Evolutionary conservation across 78 protist genomes (phyloP), one percentile per base, ranked within the genome.

Genomic region (Emiliania huxleyi): DNA sequence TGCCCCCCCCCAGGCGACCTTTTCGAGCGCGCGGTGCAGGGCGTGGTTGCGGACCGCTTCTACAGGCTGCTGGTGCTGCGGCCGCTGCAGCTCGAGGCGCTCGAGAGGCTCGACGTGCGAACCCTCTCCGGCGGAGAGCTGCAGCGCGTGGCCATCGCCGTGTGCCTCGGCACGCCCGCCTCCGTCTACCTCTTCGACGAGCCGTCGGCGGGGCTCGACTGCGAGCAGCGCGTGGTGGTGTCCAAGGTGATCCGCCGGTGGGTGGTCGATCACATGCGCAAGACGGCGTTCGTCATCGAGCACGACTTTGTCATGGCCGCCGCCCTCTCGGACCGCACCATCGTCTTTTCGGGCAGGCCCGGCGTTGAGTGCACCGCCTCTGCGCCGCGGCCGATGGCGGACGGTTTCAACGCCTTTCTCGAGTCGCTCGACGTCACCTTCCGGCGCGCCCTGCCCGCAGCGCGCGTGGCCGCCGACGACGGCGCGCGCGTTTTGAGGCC

Each of bases 121-220:
- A 92, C 91, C 91, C 96, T 99, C 37, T 99, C 99, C 48, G 99
- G 99, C 23, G 99, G 99, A 71, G 99, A 99, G 96, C 95, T 99
- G 91, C 99, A 99, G 94, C 98, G 99, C 48, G 99, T 99, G 37
- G 99, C 99, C 46, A 37, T 99, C 91, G 91, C 92, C 69, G 89
- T 99, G 23, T 94, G 98, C 69, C 96, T 99, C 35, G 99, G 99
- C 38, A 95, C 84, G 88, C 99, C 99, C 6, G 99, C 99, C 2
- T 98, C 98, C 92, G 93, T 99, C 92, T 99, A 98, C 94, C 98
- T 99, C 71, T 96, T 99, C 45, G 99, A 99, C 95, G 99, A 99
- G 96, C 99, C 99, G 38, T 96, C 99, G 0, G 99, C 99, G 45
- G 98, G 98, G 94, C 97, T 99, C 43, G 99, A 99, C 85, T 96